A percentile compares a stretch with the other conserved stretches of the same genome.
Evolutionary conservation across 345 rosid species (phyloP).

Genomic region (Brassica napus): Da-Ae NC_063439.1:9006001-9006500

Average conservation of each 20-base stretch:
- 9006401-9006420: slow-evolving; percentile 15
- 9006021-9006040: background rate
- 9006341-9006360: slow-evolving; percentile 9
- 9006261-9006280: slow-evolving; percentile 6
- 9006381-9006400: slow-evolving; percentile 12
- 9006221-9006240: background rate
- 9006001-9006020: background rate
- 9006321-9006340: background rate
- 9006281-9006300: background rate
- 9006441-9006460: slow-evolving; percentile 21
- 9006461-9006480: slow-evolving; percentile 3
- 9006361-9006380: slow-evolving; percentile 13
- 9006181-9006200: slow-evolving; percentile 16
- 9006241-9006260: slow-evolving; percentile 31
- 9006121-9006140: slow-evolving; percentile 23
- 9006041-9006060: background rate
- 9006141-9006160: slow-evolving; percentile 29
- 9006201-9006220: background rate
- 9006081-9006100: background rate
- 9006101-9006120: slow-evolving; percentile 15
- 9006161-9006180: slow-evolving; percentile 3
- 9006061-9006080: background rate
- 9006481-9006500: background rate
- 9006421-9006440: slow-evolving; percentile 22
- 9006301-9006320: background rate